Evolutionary conservation across 2,329 filamentous ascomycete species (phyloP), one percentile per base, ranked within the genome.

Genomic region (Ophiostoma fasciatum): DNA sequence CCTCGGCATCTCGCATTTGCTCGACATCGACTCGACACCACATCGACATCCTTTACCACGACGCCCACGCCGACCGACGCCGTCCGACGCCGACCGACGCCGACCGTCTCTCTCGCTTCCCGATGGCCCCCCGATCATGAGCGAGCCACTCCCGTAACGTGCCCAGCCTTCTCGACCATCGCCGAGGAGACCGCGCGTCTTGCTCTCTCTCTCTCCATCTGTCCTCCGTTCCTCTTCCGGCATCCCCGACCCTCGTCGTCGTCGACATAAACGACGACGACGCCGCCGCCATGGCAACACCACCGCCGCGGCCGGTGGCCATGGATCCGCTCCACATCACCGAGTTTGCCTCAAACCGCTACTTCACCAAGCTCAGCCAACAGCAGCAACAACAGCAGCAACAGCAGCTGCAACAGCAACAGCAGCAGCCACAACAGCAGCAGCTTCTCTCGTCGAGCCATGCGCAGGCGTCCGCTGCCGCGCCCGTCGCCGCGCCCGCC

Each of bases 341-440:
- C 41, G 74, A 78, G 53, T 78, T 78, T 56, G 74, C 71, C 42
- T 78, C 74, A 30, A 62, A 70, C 53, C 68, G 68, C 44, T 78
- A 74, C 50, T 72, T 76, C 45, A 64, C 66, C 37, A 78, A 78
- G 55, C 53, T 77, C 42, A 63, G 59, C 39, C 67, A 73, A 55
- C 63, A 61, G 50, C 57, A 66, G 21, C 61, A 56, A 44, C 58
- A 57, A 14, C 61, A 63, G 44, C 58, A 59, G 38, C 49, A 43
- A 27, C 45, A 56, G 42, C 42, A 23, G 37, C 45, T 38, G 14
- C 45, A 21, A 42, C 57, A 56, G 15, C 61, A 63, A 44, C 57
- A 59, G 38, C 49, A 43, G 21, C 45, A 55, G 43, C 39, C 18
- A 38, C 45, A 39, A n/a, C 44, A 55, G 15, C 61, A 63, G 7